Base-by-base conservation (phyloP, 805 yeast genomes). In the Ogataea neopini region DNA sequence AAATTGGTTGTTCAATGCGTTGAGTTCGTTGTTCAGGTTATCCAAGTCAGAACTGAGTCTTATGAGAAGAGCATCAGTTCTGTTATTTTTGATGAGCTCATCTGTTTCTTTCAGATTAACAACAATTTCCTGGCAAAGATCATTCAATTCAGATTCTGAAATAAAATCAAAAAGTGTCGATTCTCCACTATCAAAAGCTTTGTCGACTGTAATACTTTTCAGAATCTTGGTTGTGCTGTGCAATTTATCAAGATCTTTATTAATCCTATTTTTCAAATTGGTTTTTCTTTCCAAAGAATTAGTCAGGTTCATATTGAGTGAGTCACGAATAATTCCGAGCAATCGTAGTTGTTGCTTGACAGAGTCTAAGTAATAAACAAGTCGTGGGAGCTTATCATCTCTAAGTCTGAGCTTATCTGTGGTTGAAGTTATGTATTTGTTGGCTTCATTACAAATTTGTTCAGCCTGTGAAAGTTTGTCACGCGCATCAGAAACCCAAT, bases 361-460 rank as follows among this genome's bases (percentile, higher is more conserved):
- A 13, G 85, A 73, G 35, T 68, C 72, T 18, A 71, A 59, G 37
- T 78, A 59, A 53, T 76, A 83, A 25, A 66, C 66, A 8, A 74
- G 61, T 43, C 70, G 72, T 2, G 78, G 73, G 54, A 75, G 62
- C 34, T 66, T 59, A 11, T 69, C 66, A 32, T 77, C 75, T 47
- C 77, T 69, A 19, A 60, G 53, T 28, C 68, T 69, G 7, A 79
- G 63, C 11, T 68, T 60, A n/a, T 57, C 60, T 28, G 66, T 61
- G 1, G 75, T 68, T 9, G 63, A 61, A 1, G 66, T 61, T 7
- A 79, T 67, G 18, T 64, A 58, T 17, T 57, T 53, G 55, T 75
- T 76, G 15, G 85, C 83, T 28, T 70, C 71, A n/a, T 71, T 70
- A 44, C 87, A 81, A 3, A 77, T 57, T 7, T 69, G 66, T 45